These are phyloP conservation scores for Arachnomyces sp. DNA, from an alignment of 2,329 filamentous ascomycete species.

Conservation along the genomic window DNA sequence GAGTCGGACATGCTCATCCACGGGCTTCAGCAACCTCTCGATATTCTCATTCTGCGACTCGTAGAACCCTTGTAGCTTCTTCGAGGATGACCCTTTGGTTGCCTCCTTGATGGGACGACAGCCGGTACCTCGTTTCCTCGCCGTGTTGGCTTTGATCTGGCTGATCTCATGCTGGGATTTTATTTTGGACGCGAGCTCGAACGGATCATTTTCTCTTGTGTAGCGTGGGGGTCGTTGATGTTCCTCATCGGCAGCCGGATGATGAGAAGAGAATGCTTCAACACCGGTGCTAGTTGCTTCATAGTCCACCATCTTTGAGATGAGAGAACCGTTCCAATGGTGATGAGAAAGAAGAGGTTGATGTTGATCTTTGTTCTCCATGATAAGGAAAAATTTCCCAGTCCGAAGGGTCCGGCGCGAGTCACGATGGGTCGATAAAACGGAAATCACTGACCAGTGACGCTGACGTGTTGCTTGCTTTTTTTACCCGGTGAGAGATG, in stretches of 20 bases:
- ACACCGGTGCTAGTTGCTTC: constrained; percentile 37
- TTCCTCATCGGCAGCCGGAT: constrained; percentile 35
- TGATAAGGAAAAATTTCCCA: too few relatives aligned
- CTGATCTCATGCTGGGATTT: constrained; percentile 72
- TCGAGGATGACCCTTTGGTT: constrained; percentile 24
- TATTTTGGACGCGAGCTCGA: constrained; percentile 66
- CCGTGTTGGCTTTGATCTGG: constrained; percentile 70
- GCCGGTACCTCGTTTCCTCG: constrained; percentile 60
- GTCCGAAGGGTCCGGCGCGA: too few relatives aligned
- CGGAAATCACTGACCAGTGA: too few relatives aligned
- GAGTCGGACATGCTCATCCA: constrained; percentile 79
- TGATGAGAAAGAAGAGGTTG: too few relatives aligned
- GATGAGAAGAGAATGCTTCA: constrained; percentile 23
- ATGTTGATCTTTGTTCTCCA: too few relatives aligned
- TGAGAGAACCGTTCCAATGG: too few relatives aligned
- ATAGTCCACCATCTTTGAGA: constrained; percentile 17
- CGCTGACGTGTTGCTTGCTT: too few relatives aligned
- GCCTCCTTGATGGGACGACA: constrained; percentile 21
- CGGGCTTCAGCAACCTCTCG: constrained; percentile 79
- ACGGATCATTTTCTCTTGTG: constrained; percentile 66
- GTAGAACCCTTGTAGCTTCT: constrained; percentile 73
- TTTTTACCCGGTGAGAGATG: too few relatives aligned
- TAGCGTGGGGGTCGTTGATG: constrained; percentile 46
- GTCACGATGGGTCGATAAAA: too few relatives aligned
- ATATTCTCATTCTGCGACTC: constrained; percentile 89